A percentile compares a stretch with the other conserved stretches of the same genome.
Evolutionary conservation across 2,329 filamentous ascomycete genomes (phyloP).

Genomic region (Mariannaea sp.): DNA sequence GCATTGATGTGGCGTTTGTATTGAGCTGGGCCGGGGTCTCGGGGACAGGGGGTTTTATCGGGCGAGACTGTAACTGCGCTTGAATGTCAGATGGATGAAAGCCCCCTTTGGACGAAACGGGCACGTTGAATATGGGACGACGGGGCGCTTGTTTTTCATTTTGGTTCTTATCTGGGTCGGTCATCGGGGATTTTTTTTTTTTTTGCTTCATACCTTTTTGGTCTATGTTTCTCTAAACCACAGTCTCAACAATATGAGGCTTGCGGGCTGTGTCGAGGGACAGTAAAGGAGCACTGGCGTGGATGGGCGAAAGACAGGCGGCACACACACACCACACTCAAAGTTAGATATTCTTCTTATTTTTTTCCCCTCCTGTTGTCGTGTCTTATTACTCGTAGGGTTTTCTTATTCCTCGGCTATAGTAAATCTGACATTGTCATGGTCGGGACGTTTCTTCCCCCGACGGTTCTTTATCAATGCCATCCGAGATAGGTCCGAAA

Average conservation of each 20-base stretch:
- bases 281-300: slow-evolving; percentile 7
- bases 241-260: neutral
- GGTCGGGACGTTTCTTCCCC: neutral
- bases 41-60: neutral
- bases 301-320: neutral
- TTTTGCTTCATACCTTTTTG: too few species aligned
- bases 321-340: too few species aligned
- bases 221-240: slow-evolving; percentile 1
- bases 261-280: slow-evolving; percentile 4
- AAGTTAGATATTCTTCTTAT: neutral
- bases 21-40: slow-evolving; percentile 15
- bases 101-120: slow-evolving; percentile 9
- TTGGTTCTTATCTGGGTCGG: slow-evolving; percentile 19
- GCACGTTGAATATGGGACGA: slow-evolving; percentile 1
- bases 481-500: slow-evolving; percentile 1
- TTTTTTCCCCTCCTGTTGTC: neutral
- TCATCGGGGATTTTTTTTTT: slow-evolving; percentile 1
- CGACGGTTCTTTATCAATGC: neutral
- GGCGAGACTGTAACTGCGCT: slow-evolving; percentile 1
- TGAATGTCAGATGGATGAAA: slow-evolving; percentile 19
- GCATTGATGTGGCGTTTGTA: slow-evolving; percentile 6
- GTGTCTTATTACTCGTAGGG: neutral
- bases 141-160: slow-evolving; percentile 5
- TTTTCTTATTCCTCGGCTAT: neutral
- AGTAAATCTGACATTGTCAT: slow-evolving; percentile 10